Conservation (phyloP, 148 eudicot genomes). For the Diospyros kaki region DNA sequence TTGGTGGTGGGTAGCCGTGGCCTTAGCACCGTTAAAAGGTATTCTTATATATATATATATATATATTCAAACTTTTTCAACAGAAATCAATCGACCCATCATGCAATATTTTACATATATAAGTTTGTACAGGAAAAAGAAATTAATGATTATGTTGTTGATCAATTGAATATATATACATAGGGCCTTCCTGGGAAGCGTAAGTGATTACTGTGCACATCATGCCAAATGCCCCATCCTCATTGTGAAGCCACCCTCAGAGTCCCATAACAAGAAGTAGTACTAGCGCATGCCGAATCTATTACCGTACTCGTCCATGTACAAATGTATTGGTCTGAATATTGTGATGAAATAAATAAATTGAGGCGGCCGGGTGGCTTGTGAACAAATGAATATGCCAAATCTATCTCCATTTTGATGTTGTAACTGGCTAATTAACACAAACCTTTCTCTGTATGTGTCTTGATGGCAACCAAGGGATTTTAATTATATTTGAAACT, state of each 20-base stretch:
- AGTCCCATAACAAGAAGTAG: neutral
- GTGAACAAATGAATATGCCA: too few relatives aligned
- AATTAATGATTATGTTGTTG: neutral
- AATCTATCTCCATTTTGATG: too few relatives aligned
- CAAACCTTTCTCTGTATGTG: too few relatives aligned
- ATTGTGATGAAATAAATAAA: too few relatives aligned
- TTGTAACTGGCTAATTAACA: too few relatives aligned
- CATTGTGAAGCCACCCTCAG: constrained; percentile 50
- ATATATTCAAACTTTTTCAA: neutral
- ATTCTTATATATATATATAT: neutral
- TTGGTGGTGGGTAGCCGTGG: constrained; percentile 79
- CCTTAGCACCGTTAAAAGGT: constrained; percentile 63
- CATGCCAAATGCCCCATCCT: constrained; percentile 54
- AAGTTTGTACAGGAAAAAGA: neutral
- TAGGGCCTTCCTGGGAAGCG: constrained; percentile 63
- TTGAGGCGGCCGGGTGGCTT: too few relatives aligned
- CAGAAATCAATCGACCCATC: too few relatives aligned
- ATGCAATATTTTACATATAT: neutral
- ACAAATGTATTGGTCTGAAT: too few relatives aligned
- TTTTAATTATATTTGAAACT: too few relatives aligned
- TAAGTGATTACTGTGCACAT: constrained; percentile 57
- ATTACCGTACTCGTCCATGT: too few relatives aligned
- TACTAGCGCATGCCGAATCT: too few relatives aligned
- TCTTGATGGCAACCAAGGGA: too few relatives aligned
- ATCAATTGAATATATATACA: neutral